These are phyloP conservation scores for Pachyrhizus erosus DNA, from an alignment of 306 rosid genomes.

Conservation along the genomic window DNA sequence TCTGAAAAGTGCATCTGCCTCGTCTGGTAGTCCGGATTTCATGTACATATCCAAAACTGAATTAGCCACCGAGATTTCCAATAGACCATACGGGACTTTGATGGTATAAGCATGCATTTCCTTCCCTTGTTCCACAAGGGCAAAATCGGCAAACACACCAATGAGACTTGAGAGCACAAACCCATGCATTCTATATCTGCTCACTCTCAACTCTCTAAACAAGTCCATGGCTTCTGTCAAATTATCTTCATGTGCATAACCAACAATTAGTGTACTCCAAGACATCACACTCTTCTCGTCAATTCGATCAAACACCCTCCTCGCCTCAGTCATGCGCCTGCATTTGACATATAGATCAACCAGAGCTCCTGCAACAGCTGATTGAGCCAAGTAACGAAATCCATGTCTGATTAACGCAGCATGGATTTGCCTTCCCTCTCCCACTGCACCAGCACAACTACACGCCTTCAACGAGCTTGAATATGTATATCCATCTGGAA, in stretches of 20 bases:
- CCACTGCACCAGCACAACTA: constrained; percentile 52
- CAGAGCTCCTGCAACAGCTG: constrained; percentile 60
- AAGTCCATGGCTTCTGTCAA: constrained; percentile 58
- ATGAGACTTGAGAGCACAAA: constrained; percentile 66
- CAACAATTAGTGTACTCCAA: constrained; percentile 68
- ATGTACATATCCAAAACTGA: constrained; percentile 73
- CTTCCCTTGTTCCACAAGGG: constrained; percentile 67
- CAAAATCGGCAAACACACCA: constrained; percentile 69
- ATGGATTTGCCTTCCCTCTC: constrained; percentile 66
- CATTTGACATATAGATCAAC: constrained; percentile 70
- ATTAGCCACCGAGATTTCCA: constrained; percentile 61
- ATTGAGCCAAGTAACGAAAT: constrained; percentile 47
- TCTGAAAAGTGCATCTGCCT: constrained; percentile 58
- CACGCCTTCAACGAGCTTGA: constrained; percentile 69
- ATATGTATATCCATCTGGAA: constrained; percentile 64
- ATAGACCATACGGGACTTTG: constrained; percentile 61
- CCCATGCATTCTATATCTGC: constrained; percentile 56
- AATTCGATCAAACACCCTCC: constrained; percentile 59
- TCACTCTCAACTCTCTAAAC: constrained; percentile 62
- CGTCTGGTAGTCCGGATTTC: constrained; percentile 64
- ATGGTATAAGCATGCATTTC: constrained; percentile 67
- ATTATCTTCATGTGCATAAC: constrained; percentile 68
- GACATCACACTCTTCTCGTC: constrained; percentile 56
- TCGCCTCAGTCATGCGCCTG: constrained; percentile 51
- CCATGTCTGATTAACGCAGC: constrained; percentile 58